These are phyloP conservation scores for Drechslera avenae DNA, from an alignment of 2,329 filamentous ascomycete species.

Conservation along the genomic window DNA sequence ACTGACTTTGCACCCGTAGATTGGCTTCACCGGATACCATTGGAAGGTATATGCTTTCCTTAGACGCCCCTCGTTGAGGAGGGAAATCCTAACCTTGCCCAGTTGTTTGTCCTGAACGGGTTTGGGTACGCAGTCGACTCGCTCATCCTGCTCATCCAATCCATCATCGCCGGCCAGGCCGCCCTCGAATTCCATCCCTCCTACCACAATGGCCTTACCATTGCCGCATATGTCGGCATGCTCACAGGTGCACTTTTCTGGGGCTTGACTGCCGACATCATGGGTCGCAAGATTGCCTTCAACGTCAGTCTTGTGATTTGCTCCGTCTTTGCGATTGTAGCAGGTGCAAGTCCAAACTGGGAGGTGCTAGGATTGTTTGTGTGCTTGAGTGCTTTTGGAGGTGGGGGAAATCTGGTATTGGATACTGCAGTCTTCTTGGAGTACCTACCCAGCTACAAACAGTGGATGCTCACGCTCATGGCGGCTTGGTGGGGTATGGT, in stretches of 20 bases:
- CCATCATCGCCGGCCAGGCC: slow-evolving; percentile 64
- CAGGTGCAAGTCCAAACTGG: slow-evolving; percentile 71
- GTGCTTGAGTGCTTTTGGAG: slow-evolving; percentile 66
- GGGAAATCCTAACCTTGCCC: neutral
- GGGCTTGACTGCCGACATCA: slow-evolving; percentile 70
- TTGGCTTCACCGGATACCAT: slow-evolving; percentile 12
- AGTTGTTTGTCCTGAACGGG: slow-evolving; percentile 63
- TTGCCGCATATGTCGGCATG: slow-evolving; percentile 65
- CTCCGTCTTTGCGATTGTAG: slow-evolving; percentile 65
- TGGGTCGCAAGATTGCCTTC: slow-evolving; percentile 71
- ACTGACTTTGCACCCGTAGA: neutral
- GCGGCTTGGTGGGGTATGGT: slow-evolving; percentile 60
- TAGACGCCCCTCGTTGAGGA: too few relatives aligned
- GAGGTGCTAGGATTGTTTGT: slow-evolving; percentile 67
- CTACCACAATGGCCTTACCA: slow-evolving; percentile 63
- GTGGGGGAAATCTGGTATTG: slow-evolving; percentile 66
- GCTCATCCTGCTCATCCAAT: slow-evolving; percentile 64
- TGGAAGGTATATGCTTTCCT: slow-evolving; percentile 53
- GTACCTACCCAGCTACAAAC: slow-evolving; percentile 62
- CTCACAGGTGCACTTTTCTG: slow-evolving; percentile 68
- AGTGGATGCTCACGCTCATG: slow-evolving; percentile 69
- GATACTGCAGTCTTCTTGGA: slow-evolving; percentile 66
- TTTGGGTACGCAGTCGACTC: slow-evolving; percentile 67
- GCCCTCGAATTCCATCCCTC: slow-evolving; percentile 63
- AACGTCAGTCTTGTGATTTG: slow-evolving; percentile 69